These are phyloP conservation scores for Blastobotrys buckinghamii DNA, from an alignment of 1,139 yeast species.

Conservation along the genomic window DNA sequence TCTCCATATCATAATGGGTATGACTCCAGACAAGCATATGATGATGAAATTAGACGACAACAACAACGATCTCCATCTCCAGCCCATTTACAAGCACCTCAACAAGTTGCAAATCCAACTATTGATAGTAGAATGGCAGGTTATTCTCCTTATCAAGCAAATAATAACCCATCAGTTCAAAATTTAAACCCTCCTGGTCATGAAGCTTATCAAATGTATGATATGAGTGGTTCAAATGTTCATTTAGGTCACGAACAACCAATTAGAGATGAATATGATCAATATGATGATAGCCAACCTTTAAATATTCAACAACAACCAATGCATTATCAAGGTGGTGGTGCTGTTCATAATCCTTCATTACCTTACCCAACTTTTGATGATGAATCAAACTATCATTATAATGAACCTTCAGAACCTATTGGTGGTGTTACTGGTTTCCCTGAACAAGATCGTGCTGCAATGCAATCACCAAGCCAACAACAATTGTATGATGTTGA, in stretches of 20 bases:
- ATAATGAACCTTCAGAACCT: slow-evolving; percentile 20
- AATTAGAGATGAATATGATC: slow-evolving; percentile 16
- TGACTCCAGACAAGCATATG: neutral
- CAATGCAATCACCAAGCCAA: neutral
- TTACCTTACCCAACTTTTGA: slow-evolving; percentile 23
- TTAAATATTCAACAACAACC: slow-evolving; percentile 12
- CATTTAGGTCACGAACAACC: slow-evolving; percentile 11
- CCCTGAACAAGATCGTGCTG: slow-evolving; percentile 8
- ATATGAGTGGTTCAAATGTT: slow-evolving; percentile 14
- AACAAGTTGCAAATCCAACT: slow-evolving; percentile 13
- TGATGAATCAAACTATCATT: slow-evolving; percentile 16
- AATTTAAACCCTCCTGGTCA: neutral
- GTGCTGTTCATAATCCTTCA: neutral
- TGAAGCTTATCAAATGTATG: slow-evolving; percentile 23
- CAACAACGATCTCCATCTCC: neutral
- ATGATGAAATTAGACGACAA: neutral
- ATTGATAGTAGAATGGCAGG: slow-evolving; percentile 16
- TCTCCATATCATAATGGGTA: slow-evolving; percentile 2
- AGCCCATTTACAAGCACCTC: slow-evolving; percentile 6
- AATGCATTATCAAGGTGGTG: neutral
- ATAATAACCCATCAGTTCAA: slow-evolving; percentile 6
- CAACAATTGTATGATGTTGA: slow-evolving; percentile 7
- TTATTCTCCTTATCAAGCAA: slow-evolving; percentile 6
- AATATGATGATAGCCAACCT: slow-evolving; percentile 20
- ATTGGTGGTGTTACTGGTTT: slow-evolving; percentile 28